Percentiles rank a stretch among this genome's conserved stretches.
These are phyloP conservation scores for Pythium coloratum DNA, from an alignment of 352 stramenopile species.

Conservation along the genomic window DNA sequence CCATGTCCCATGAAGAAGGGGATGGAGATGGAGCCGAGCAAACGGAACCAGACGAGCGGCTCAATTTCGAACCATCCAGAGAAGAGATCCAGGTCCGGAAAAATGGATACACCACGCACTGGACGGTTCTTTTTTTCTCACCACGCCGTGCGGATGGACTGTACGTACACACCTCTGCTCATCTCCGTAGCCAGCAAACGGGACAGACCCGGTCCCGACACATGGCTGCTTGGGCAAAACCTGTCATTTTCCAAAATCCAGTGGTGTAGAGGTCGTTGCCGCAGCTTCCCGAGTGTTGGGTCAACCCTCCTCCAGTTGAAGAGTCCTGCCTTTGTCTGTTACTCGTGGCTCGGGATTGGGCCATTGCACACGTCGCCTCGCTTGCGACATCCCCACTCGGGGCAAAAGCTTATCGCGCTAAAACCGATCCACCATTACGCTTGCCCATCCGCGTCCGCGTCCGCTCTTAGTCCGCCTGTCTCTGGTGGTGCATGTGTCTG, in stretches of 20 bases:
- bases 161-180: conserved; percentile 9
- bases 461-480: not conserved
- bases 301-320: not conserved
- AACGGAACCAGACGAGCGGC: not conserved
- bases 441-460: not conserved
- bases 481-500: not conserved
- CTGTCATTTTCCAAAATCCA: conserved; percentile 1
- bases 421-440: not conserved
- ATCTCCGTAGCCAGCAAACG: conserved; percentile 26
- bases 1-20: conserved; percentile 7
- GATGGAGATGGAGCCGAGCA: not conserved
- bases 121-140: conserved; percentile 13
- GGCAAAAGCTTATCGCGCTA: not conserved
- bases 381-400: conserved; percentile 3
- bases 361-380: conserved; percentile 7
- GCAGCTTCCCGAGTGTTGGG: not conserved
- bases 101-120: conserved; percentile 1
- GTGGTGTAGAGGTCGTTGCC: not conserved
- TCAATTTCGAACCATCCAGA: conserved; percentile 19
- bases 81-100: not conserved
- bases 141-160: not conserved
- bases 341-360: conserved; percentile 1
- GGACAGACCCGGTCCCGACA: conserved; percentile 1
- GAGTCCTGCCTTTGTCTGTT: not conserved
- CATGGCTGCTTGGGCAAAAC: conserved; percentile 19